Evolutionary conservation across 2,329 filamentous ascomycete species (phyloP), one percentile per base, ranked within the genome.

Genomic region (Fusarium citri): DNA sequence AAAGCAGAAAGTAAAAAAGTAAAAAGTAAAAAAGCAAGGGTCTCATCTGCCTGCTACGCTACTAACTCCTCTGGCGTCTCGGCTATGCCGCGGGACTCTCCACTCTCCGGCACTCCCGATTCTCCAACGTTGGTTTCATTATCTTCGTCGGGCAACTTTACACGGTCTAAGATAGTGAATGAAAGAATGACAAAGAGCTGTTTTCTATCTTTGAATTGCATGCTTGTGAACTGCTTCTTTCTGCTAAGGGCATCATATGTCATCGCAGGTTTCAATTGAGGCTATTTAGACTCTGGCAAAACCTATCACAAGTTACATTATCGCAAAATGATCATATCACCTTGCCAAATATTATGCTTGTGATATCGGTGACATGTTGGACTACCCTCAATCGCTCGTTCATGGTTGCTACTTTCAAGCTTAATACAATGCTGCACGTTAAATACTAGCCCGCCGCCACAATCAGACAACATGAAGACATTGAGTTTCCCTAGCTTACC

Each of bases 71-170:
- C 18, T 70, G 55, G 43, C 37, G 51, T 68, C 49, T 70, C 68
- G 68, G 64, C 64, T 61, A 55, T 57, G 37, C 68, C 68, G 68
- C 51, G 51, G 46, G 46, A 20, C 41, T 53, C 37, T 26, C 50
- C 68, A 68, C 63, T 57, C 55, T 54, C 59, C 68, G 68, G 68
- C 34, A 60, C 23, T 57, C 54, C 68, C 68, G 68, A 66, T 50
- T 50, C 53, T 28, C 37, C 22, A 23, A 23, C 41, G 20, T 43
- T 23, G 41, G 25, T 23, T 40, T 37, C 18, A 51, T 18, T 18
- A 37, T 50, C 16, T 40, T 25, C n/a, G 45, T 20, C 34, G 34
- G n/a, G 23, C 23, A 53, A 53, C 49, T 53, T 26, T 53, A 42
- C 26, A n/a, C 34, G 34, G 34, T 37, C 34, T n/a, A 10, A 37